These are phyloP conservation scores for Anthoceros angustus DNA, from an alignment of 225 moss, liverwort and hornwort genomes.

Conservation along the genomic window DNA sequence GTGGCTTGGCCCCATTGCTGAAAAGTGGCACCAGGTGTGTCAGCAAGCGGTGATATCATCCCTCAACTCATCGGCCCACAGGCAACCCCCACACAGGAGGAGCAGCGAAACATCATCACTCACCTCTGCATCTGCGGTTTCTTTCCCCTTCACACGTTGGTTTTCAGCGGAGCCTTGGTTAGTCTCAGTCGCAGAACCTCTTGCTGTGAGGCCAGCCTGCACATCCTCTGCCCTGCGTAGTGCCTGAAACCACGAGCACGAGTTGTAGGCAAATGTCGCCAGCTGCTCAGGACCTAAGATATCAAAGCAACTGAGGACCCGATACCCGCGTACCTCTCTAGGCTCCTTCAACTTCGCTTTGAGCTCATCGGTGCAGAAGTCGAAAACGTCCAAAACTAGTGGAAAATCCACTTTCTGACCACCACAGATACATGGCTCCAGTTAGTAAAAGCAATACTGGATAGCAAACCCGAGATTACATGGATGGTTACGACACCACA, in stretches of 20 bases:
- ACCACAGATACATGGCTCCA: background rate
- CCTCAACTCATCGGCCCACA: no score
- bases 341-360: slow-evolving; percentile 55
- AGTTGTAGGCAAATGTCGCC: background rate
- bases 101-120: background rate
- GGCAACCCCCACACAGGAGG: no score
- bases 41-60: no score
- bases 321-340: slow-evolving; percentile 17
- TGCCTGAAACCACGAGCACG: background rate
- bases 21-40: no score
- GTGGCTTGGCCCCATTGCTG: no score
- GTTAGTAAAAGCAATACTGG: background rate
- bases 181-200: slow-evolving; percentile 28
- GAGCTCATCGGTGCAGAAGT: slow-evolving; percentile 87
- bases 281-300: no score
- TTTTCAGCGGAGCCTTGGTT: slow-evolving; percentile 38
- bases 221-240: slow-evolving; percentile 56
- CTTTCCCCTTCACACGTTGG: background rate
- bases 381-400: slow-evolving; percentile 65
- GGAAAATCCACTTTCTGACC: slow-evolving; percentile 64
- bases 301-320: background rate
- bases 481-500: background rate
- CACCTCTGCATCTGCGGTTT: background rate
- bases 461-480: background rate
- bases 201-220: slow-evolving; percentile 52